Evolutionary conservation across 2,329 filamentous ascomycete species (phyloP).

Genomic region (Diaporthe helianthi): DNA sequence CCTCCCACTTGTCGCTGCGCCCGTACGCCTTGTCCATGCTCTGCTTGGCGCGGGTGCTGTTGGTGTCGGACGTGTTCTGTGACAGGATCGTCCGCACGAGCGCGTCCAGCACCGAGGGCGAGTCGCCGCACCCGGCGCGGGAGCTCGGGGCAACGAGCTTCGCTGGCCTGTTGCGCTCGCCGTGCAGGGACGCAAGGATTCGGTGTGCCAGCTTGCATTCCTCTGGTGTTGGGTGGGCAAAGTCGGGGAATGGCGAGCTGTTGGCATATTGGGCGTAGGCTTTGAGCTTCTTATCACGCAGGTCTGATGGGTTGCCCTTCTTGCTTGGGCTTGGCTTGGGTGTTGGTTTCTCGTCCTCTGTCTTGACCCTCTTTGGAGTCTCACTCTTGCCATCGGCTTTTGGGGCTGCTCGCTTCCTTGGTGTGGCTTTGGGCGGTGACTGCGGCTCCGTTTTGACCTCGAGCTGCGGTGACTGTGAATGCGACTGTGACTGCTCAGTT

Average conservation of each 20-base stretch:
- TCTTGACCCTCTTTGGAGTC: slow-evolving; percentile 28
- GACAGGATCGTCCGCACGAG: slow-evolving; percentile 59
- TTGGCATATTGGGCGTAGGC: slow-evolving; percentile 49
- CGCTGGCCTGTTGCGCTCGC: slow-evolving; percentile 66
- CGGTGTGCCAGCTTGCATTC: slow-evolving; percentile 74
- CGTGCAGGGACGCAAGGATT: slow-evolving; percentile 71
- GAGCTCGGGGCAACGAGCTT: slow-evolving; percentile 67
- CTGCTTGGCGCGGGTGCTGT: slow-evolving; percentile 67
- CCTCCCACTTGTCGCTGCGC: slow-evolving; percentile 51
- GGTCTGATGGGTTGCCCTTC: slow-evolving; percentile 34
- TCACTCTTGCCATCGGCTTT: slow-evolving; percentile 18
- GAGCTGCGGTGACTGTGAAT: neutral
- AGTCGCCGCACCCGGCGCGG: slow-evolving; percentile 67
- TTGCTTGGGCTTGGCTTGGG: slow-evolving; percentile 29
- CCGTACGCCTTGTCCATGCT: slow-evolving; percentile 54
- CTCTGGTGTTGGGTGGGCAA: slow-evolving; percentile 67
- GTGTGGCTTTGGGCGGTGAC: neutral
- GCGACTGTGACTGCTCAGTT: slow-evolving; percentile 13
- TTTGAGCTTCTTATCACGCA: slow-evolving; percentile 53
- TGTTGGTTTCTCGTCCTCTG: slow-evolving; percentile 11
- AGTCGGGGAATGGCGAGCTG: slow-evolving; percentile 71
- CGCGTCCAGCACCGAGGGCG: slow-evolving; percentile 58
- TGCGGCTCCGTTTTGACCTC: slow-evolving; percentile 26
- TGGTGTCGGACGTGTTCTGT: slow-evolving; percentile 59
- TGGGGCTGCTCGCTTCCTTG: slow-evolving; percentile 30